Percentiles rank a stretch among this genome's conserved stretches.
phyloP scores from a whole-genome alignment of 1,284 basidiomycete genomes.

The Lignosus rhinocerotis region DNA sequence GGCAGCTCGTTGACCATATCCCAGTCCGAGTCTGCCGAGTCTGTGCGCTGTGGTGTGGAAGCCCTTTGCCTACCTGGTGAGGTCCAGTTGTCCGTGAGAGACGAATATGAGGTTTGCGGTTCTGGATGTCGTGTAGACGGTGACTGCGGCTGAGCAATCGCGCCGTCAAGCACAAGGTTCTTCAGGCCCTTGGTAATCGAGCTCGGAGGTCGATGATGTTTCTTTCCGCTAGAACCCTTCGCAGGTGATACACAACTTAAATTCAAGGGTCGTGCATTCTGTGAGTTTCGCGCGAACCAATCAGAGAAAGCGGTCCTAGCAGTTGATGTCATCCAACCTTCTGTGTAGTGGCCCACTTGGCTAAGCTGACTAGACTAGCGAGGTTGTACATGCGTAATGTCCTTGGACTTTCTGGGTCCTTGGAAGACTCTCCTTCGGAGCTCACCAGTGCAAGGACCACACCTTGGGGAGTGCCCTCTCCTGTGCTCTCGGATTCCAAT shows the following conservation, averaged over 20 bases:
- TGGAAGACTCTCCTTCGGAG: conserved; percentile 50
- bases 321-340: conserved; percentile 42
- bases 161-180: conserved; percentile 53
- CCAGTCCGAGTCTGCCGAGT: conserved; percentile 51
- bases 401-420: conserved; percentile 52
- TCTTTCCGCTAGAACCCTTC: conserved; percentile 48
- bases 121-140: conserved; percentile 20
- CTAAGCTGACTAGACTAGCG: conserved; percentile 68
- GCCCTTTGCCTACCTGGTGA: conserved; percentile 14
- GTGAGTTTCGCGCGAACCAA: neutral
- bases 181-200: conserved; percentile 62
- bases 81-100: conserved; percentile 20
- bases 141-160: conserved; percentile 27
- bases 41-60: conserved; percentile 11
- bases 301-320: neutral
- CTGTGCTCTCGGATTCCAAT: conserved; percentile 64
- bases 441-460: conserved; percentile 75
- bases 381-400: conserved; percentile 79
- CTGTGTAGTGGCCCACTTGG: conserved; percentile 68
- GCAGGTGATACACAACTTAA: conserved; percentile 52
- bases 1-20: conserved; percentile 77
- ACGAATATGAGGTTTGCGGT: conserved; percentile 31
- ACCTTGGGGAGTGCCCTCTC: conserved; percentile 64
- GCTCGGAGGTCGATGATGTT: conserved; percentile 50
- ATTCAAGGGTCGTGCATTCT: conserved; percentile 61